Conservation (phyloP, 768 basidiomycete genomes). For the Podaxis sp. region DNA sequence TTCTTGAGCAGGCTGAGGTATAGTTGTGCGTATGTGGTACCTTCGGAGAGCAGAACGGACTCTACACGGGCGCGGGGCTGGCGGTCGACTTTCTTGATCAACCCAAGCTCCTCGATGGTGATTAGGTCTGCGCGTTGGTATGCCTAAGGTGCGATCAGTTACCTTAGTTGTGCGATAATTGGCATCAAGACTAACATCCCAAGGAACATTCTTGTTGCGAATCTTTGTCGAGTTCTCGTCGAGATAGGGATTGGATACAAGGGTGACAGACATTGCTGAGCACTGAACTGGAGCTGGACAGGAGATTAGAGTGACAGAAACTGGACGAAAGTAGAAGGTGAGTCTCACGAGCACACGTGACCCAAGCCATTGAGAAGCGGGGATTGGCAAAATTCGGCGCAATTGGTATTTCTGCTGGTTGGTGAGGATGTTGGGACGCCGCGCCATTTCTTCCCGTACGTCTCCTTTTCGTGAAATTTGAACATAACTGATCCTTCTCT, state of each 20-base stretch:
- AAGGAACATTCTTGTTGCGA: slow-evolving; percentile 85
- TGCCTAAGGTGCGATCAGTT: slow-evolving; percentile 47
- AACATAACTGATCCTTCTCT: background rate
- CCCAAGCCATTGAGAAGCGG: background rate
- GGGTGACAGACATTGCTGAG: slow-evolving; percentile 59
- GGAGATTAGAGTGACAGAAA: background rate
- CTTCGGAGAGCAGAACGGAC: slow-evolving; percentile 77
- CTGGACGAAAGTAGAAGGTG: slow-evolving; percentile 1
- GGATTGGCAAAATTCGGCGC: background rate
- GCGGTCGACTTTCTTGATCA: slow-evolving; percentile 89
- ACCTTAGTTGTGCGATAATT: background rate
- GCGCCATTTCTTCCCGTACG: background rate
- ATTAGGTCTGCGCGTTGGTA: slow-evolving; percentile 93
- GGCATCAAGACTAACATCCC: slow-evolving; percentile 66
- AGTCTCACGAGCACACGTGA: background rate
- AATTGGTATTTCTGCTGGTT: background rate
- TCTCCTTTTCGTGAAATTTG: background rate
- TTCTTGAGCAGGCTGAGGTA: slow-evolving; percentile 88
- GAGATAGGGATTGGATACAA: slow-evolving; percentile 79
- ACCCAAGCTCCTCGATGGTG: slow-evolving; percentile 78
- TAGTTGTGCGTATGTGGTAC: slow-evolving; percentile 75
- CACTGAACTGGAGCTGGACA: background rate
- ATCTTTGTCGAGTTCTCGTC: slow-evolving; percentile 88
- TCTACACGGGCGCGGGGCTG: slow-evolving; percentile 72
- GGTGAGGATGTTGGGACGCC: background rate